phyloP scores from a whole-genome alignment of 2,329 filamentous ascomycete genomes.

The Aspergillus vadensis region DNA sequence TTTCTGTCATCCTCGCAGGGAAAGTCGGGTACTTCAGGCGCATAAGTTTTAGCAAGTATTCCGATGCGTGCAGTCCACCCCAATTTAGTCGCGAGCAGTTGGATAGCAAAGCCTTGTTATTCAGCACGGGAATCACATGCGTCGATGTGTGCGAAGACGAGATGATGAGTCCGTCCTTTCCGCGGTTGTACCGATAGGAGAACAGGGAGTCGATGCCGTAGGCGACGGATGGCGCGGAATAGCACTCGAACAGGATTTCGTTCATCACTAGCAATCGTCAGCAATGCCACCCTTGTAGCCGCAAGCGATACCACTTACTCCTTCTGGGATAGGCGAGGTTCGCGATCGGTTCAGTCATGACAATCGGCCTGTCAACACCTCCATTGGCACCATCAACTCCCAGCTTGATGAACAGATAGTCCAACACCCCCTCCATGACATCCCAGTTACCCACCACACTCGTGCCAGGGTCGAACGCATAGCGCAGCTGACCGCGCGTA shows the following conservation, averaged over 20 bases:
- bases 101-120: constrained; percentile 78
- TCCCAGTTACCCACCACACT: constrained; percentile 98
- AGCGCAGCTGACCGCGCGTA: constrained; percentile 83
- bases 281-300: constrained; percentile 15
- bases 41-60: constrained; percentile 88
- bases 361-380: constrained; percentile 77
- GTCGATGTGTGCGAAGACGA: constrained; percentile 93
- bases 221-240: constrained; percentile 82
- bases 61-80: constrained; percentile 86
- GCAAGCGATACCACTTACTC: constrained; percentile 58
- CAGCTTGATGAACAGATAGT: constrained; percentile 93
- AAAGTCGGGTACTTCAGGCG: constrained; percentile 90
- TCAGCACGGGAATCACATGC: constrained; percentile 89
- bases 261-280: constrained; percentile 72
- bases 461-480: constrained; percentile 85
- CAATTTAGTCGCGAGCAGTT: constrained; percentile 91
- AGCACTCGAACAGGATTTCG: constrained; percentile 96
- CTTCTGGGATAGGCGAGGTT: constrained; percentile 86
- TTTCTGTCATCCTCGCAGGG: constrained; percentile 78
- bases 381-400: constrained; percentile 76
- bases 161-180: constrained; percentile 81
- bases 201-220: constrained; percentile 97
- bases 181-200: constrained; percentile 90
- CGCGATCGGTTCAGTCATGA: constrained; percentile 94
- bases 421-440: constrained; percentile 89